Evolutionary conservation across 495 filamentous ascomycete species (phyloP).

Genomic region (Neurospora pannonica): DNA sequence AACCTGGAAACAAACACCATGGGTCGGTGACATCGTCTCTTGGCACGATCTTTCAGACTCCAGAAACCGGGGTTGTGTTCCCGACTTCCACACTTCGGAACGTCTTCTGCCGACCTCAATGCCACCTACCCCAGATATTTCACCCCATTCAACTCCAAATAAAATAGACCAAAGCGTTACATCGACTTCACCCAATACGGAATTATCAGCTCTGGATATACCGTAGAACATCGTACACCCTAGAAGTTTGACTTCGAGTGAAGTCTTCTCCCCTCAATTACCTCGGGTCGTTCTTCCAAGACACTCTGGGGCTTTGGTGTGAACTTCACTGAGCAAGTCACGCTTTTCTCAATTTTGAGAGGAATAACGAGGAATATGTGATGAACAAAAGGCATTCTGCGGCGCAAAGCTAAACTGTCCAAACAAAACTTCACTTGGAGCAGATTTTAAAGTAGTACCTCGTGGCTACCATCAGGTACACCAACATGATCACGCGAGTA

Average conservation of each 20-base stretch:
- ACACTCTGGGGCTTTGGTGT: neutral
- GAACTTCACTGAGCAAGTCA: neutral
- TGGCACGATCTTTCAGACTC: neutral
- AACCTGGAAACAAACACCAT: neutral
- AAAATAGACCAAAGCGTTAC: neutral
- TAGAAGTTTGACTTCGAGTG: neutral
- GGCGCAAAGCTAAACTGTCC: neutral
- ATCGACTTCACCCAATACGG: neutral
- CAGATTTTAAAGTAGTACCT: neutral
- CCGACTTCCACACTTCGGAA: neutral
- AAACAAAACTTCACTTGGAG: neutral
- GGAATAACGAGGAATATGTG: neutral
- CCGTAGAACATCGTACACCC: neutral
- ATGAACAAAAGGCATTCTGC: neutral
- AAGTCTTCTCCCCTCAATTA: neutral
- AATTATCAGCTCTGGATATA: neutral
- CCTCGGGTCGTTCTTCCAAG: neutral
- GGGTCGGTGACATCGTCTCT: neutral
- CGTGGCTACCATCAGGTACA: neutral
- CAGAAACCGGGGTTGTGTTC: neutral
- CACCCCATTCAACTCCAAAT: too few relatives aligned
- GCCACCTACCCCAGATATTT: neutral
- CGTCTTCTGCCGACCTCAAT: neutral
- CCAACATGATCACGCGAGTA: neutral
- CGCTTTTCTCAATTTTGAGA: accelerated